Base-by-base conservation (phyloP, 495 filamentous ascomycete genomes). In the Xylaria palmicola region DNA sequence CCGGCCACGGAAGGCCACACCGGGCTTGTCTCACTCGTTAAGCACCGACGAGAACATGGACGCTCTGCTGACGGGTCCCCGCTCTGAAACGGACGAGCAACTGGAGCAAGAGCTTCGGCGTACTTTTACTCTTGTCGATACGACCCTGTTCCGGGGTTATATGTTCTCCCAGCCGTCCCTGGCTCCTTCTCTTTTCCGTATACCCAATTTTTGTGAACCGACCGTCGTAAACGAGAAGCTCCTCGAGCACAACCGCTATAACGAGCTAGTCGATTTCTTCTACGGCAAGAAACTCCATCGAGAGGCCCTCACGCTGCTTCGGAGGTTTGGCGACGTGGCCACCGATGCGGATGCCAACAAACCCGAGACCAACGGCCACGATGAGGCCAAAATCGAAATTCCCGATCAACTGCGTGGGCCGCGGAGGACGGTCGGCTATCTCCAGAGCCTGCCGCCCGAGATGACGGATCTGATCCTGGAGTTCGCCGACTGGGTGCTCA, bases 151-250 rank as follows among this genome's bases (percentile, higher is more conserved):
- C 77, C 85, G 93, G 24, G 88, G 90, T 2, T 92, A 94, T 68
- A 97, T 98, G 90, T 91, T 90, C 62, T 90, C 87, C 5, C 88
- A 85, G 10, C 94, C 94, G 5, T 85, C 88, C 1, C 80, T 98
- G 0, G 92, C 91, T 29, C 91, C 90, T 0, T 90, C 92, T 3
- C 84, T 99, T 0, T 97, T 99, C 75, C 91, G 95, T 13, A 91
- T 98, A 50, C 88, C 91, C 70, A 99, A 99, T 71, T 97, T 96
- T 73, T 97, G 94, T 66, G 93, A 98, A 64, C 93, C 94, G 0
- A 89, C 90, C 27, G 94, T 99, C 1, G 93, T 99, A 26, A 93
- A 95, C 71, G 90, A 97, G 73, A 87, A 90, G 62, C 80, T 99
- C 8, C 86, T 95, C 59, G 92, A 96, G 70, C 89, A 87, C 52